phyloP scores from a whole-genome alignment of 176 grass and related monocot species.

The Eleusine indica region DNA sequence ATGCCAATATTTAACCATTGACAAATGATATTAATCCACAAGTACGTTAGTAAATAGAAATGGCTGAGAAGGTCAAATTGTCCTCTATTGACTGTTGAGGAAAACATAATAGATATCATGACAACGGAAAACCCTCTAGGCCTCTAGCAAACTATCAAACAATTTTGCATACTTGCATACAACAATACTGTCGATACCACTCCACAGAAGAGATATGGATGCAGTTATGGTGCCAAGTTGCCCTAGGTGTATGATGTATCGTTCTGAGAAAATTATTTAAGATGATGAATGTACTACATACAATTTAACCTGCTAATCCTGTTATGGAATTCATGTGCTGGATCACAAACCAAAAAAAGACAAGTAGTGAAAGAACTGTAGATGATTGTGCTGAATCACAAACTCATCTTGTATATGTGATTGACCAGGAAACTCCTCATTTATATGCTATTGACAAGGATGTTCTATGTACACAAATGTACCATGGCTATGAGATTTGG shows the following conservation, averaged over 20 bases:
- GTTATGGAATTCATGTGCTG: neutral
- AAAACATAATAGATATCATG: neutral
- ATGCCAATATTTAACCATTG: neutral
- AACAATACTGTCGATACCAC: neutral
- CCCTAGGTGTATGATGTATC: neutral
- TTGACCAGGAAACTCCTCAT: neutral
- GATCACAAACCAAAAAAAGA: neutral
- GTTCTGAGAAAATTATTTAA: neutral
- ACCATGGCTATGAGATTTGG: neutral
- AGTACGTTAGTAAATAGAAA: neutral
- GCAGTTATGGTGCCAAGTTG: neutral
- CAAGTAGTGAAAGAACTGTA: neutral
- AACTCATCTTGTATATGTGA: too few species aligned
- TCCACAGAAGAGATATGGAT: neutral
- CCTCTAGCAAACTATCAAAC: neutral
- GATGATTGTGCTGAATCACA: neutral
- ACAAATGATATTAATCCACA: neutral
- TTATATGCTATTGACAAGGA: neutral
- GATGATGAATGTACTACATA: neutral
- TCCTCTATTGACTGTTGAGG: neutral
- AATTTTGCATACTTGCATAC: neutral
- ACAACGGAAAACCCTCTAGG: neutral
- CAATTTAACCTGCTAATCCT: neutral
- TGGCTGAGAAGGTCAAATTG: neutral
- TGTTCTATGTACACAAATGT: neutral